These are phyloP conservation scores for Sicyos baderoa DNA, from an alignment of 306 rosid species.

Conservation along the genomic window DNA sequence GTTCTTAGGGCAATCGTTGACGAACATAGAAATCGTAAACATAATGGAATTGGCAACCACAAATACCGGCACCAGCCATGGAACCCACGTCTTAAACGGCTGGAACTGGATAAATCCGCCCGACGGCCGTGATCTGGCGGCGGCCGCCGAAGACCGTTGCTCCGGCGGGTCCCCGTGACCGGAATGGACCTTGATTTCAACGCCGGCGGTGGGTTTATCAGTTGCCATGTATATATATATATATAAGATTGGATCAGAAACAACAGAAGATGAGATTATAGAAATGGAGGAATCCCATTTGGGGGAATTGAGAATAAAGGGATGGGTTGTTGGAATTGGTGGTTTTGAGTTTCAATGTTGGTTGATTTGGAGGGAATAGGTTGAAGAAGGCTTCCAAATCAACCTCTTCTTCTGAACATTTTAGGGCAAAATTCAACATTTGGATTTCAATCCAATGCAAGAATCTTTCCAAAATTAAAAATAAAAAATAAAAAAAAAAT, in stretches of 20 bases:
- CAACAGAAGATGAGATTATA: neutral
- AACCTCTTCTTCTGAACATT: neutral
- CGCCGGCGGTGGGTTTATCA: neutral
- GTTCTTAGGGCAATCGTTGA: slow-evolving; percentile 22
- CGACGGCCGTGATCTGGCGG: slow-evolving; percentile 9
- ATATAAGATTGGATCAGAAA: neutral
- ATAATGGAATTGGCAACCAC: slow-evolving; percentile 17
- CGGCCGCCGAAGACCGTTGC: neutral
- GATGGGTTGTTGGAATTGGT: neutral
- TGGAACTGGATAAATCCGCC: neutral
- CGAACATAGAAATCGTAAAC: slow-evolving; percentile 17
- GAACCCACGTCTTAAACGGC: slow-evolving; percentile 14
- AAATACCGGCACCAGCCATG: slow-evolving; percentile 22
- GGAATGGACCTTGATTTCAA: slow-evolving; percentile 16
- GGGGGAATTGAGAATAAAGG: neutral
- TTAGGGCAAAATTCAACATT: neutral
- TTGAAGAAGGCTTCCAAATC: neutral
- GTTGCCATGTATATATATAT: neutral
- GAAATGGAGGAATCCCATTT: neutral
- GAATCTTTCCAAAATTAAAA: neutral
- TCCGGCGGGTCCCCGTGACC: neutral
- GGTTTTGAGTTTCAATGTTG: neutral
- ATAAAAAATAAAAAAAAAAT: too few species aligned
- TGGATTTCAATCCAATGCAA: neutral
- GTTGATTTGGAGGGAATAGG: slow-evolving; percentile 19